Base-by-base conservation (phyloP, 768 basidiomycete species). In the Mycena latifolia region DNA sequence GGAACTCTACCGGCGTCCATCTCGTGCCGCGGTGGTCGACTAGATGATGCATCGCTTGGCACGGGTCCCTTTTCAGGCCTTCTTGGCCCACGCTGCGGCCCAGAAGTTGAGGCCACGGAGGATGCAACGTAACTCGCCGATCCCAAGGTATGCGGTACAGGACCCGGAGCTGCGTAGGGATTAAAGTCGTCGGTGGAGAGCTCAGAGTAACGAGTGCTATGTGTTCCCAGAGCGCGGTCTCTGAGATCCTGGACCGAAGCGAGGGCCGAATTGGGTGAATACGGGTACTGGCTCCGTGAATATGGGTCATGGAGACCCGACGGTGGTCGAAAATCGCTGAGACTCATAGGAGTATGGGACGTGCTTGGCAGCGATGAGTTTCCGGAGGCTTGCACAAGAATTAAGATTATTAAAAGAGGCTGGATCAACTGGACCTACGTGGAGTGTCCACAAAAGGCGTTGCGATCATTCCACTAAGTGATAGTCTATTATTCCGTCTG, bases 1-100 rank as follows among this genome's bases (percentile, higher is more conserved):
- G 59, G 55, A 8, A 66, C 57, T 18, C 65, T 65, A 3, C 69
- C 69, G 9, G 69, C 69, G 52, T 70, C 69, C 1, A 66, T 61
- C 48, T 70, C 69, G 14, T 70, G 69, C 25, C 69, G 64, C 22
- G 59, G 5, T 12, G 45, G 45, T 15, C 60, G 64, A 48, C 47
- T 59, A 1, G 56, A 58, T 4, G 63, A 22, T 5, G 65, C 37
- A 4, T 66, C 69, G 52, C 35, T 56, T n/a, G 55, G 58, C 5
- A 37, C 3, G 2, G 52, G 55, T 2, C 65, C 59, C 43, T 66
- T 66, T 15, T 31, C 65, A n/a, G 58, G 54, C 6, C 24, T 50
- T 29, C 60, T 45, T 31, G 47, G 18, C 10, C 29, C 41, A 17
- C 59, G 53, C 43, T 17, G 47, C n/a, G 53, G 53, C 20, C 54